A percentile compares a stretch with the other conserved stretches of the same genome.
phyloP scores from a whole-genome alignment of 2,329 filamentous ascomycete species.

The Claviceps pazoutovae region DNA sequence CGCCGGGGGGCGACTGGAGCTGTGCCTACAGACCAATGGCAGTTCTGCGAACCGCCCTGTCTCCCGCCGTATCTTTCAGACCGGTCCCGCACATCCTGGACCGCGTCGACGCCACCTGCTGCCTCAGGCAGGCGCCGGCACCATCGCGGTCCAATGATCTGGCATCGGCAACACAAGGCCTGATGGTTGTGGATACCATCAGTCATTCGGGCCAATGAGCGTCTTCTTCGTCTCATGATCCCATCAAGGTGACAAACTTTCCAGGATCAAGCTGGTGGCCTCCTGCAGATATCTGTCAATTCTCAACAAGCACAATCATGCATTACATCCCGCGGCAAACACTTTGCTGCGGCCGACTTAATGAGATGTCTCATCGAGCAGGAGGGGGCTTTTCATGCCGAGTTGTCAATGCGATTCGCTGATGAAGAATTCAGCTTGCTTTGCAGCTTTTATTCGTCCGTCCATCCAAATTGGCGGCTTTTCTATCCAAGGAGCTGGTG shows the following conservation, averaged over 20 bases:
- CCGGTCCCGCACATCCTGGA: constrained; percentile 14
- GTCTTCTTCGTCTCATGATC: constrained; percentile 3
- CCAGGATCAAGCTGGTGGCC: background rate
- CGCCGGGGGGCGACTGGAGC: background rate
- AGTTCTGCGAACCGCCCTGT: constrained; percentile 1
- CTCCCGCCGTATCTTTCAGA: constrained; percentile 13
- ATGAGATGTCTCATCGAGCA: too few species aligned
- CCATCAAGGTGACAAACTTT: background rate
- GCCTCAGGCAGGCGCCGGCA: constrained; percentile 17
- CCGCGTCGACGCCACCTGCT: constrained; percentile 6
- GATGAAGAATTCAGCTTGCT: too few species aligned
- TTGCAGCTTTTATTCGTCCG: too few species aligned
- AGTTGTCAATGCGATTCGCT: too few species aligned
- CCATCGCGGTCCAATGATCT: constrained; percentile 3
- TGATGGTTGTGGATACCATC: background rate
- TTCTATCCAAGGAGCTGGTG: too few species aligned
- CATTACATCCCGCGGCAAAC: too few species aligned
- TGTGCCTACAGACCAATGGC: background rate
- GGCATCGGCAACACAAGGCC: constrained; percentile 4
- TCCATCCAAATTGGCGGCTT: too few species aligned
- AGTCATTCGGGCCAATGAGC: constrained; percentile 1
- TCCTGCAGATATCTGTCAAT: background rate
- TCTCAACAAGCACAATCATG: too few species aligned
- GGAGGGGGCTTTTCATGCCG: too few species aligned
- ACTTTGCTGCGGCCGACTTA: too few species aligned